Evolutionary conservation across 139 green algal species (phyloP), one percentile per base, ranked within the genome.

Genomic region (Tetradesmus lagerheimii): DNA sequence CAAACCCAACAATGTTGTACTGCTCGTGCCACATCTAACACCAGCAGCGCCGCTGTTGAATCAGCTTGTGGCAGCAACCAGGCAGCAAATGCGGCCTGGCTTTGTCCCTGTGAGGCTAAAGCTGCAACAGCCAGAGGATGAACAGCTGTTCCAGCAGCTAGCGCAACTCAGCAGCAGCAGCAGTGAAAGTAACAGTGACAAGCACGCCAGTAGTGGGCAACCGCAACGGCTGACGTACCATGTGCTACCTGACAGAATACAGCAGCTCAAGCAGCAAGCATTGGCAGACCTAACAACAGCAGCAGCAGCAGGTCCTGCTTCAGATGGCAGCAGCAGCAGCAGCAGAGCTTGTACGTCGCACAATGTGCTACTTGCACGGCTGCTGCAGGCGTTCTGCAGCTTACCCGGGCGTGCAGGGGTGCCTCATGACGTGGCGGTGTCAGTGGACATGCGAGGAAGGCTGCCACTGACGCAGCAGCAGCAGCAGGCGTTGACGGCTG

Each of bases 111-210:
- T 76, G 31, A 45, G 85, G 67, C 38, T 89, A 8, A 89, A 84
- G 71, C 71, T 50, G 34, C 43, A 82, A 45, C 18, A 71, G 45
- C 71, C 71, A 3, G 47, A 37, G 50, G 85, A 89, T 27, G 74
- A 34, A 35, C 31, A 15, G 0, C 14, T 57, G 85, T 89, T 89
- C 27, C 0, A 12, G 9, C 43, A 84, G 71, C 85, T 89, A 12
- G 71, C 67, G 43, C 31, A 66, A 27, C 71, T 89, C n/a, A 89
- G 64, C 84, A 89, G 39, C 66, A 89, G 62, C 66, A 89, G 39
- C 47, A 66, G 64, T 53, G 15, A 35, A 0, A 43, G n/a, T 9
- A 25, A 37, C 57, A 88, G 6, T 9, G 62, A n/a, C 25, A 29
- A 39, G 80, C 25, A 34, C 39, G 37, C 34, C 57, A 53, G 43